Evolutionary conservation across 2,329 filamentous ascomycete species (phyloP), one percentile per base, ranked within the genome.

Genomic region (Magnaporthales sp.): DNA sequence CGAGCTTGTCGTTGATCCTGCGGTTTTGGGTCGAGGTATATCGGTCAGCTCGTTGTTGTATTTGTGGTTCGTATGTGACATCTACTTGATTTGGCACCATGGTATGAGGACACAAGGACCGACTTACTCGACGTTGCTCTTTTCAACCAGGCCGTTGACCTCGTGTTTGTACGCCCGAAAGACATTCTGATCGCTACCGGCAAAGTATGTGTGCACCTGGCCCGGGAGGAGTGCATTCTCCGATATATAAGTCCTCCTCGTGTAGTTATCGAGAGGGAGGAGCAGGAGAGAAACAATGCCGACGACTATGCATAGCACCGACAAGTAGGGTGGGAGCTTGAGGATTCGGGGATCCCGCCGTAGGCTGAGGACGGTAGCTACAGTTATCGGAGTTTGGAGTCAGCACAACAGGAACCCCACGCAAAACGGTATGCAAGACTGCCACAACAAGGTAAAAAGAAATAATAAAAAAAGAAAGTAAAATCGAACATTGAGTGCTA

Each of bases 131-230:
- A 79, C 73, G 70, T 88, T 88, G 69, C 76, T 78, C 72, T 78
- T 80, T 70, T 80, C 79, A 66, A 80, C 82, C 68, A 93, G 74
- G 9, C 79, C 82, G 71, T 91, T 87, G 64, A 97, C 83, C 79
- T 98, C 95, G 74, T 92, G 89, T 73, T 90, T 88, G 77, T 96
- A 98, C 8, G 92, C 95, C 62, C 93, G 86, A 74, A 98, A 93
- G 70, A 98, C 87, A 77, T 97, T 91, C 80, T 98, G 93, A 76
- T 99, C 95, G 77, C 92, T 97, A 22, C 95, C 95, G 7, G 91
- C 89, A 75, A 99, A 99, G 78, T 99, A 99, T 1, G 95, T 97
- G 79, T 98, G 94, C 9, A 98, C 95, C 78, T 99, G 95, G 2
- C 93, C 95, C 0, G 95, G 95, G 15, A 99, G 82, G 38, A 99